Base-by-base conservation (phyloP, 1,139 yeast genomes). In the Blastobotrys apis region DNA sequence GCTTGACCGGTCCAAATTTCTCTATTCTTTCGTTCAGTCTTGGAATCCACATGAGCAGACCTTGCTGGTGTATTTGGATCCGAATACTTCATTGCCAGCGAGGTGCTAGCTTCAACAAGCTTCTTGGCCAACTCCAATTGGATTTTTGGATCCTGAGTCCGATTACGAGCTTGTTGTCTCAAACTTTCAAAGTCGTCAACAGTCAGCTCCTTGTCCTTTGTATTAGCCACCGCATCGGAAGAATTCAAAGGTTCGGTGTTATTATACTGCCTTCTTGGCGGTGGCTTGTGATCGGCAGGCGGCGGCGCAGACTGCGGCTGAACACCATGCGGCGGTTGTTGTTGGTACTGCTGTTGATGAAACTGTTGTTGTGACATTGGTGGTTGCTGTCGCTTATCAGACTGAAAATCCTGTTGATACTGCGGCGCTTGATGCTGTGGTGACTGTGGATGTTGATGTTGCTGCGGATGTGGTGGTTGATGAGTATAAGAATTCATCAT, bases 1-100 rank as follows among this genome's bases (percentile, higher is more conserved):
- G 84, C 78, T 40, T 79, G 80, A 30, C 68, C 66, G n/a, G 72
- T 59, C 63, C 83, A 80, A 19, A 72, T 71, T 29, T 74, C 77
- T 42, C 75, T 68, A 55, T 78, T 80, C 47, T 72, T 72, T 35
- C 67, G 65, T 45, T 75, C 66, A 31, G 73, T 74, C 43, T 72
- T 72, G 39, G 60, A 62, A 12, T 73, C 71, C 5, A 69, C 62
- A 4, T 56, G 51, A 13, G 54, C 41, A 20, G 41, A 36, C 15
- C 39, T 26, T 15, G 49, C 41, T 12, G 63, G 65, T n/a, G 65
- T 64, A 22, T 46, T 45, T 1, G 69, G 63, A 45, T 65, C 68
- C 1, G 58, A 37, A 47, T 65, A 65, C 34, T 54, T 50, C 32
- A 47, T 39, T 1, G 68, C 58, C 26, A 66, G 58, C 15, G 44